Conservation (phyloP, 192 early-diverging fungal species). For the Rhizoclosmatium sp. region DNA sequence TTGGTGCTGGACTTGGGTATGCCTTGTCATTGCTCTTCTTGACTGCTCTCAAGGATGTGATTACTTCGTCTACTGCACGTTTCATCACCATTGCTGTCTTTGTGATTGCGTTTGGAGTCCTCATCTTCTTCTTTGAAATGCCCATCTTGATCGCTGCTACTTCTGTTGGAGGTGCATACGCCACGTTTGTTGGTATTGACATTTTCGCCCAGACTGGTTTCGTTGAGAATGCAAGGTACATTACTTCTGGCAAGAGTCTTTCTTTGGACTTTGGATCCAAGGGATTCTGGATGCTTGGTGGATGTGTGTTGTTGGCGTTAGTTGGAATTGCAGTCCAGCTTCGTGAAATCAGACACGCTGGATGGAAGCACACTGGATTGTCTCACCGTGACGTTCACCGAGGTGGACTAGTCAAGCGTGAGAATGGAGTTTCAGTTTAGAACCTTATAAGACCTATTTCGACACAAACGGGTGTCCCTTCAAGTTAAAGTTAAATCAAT, state of each 20-base stretch:
- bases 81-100: not conserved
- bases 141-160: conserved; percentile 51
- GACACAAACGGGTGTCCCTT: too few species aligned
- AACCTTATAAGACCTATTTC: too few species aligned
- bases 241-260: conserved; percentile 38
- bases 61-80: not conserved
- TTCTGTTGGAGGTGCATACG: conserved; percentile 56
- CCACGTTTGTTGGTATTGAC: conserved; percentile 63
- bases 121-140: conserved; percentile 48
- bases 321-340: conserved; percentile 21
- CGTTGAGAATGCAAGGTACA: not conserved
- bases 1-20: conserved; percentile 84
- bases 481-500: too few species aligned
- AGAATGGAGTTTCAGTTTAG: too few species aligned
- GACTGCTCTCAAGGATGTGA: conserved; percentile 41
- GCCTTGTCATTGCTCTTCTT: conserved; percentile 76
- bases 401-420: too few species aligned
- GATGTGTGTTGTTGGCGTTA: conserved; percentile 13
- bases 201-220: conserved; percentile 66
- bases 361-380: conserved; percentile 13
- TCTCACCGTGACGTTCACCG: not conserved
- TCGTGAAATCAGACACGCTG: not conserved
- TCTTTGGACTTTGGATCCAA: not conserved
- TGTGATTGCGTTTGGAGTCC: conserved; percentile 13
- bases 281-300: conserved; percentile 18